These are phyloP conservation scores for Annulohypoxylon truncatum DNA, from an alignment of 2,329 filamentous ascomycete genomes.

Conservation along the genomic window DNA sequence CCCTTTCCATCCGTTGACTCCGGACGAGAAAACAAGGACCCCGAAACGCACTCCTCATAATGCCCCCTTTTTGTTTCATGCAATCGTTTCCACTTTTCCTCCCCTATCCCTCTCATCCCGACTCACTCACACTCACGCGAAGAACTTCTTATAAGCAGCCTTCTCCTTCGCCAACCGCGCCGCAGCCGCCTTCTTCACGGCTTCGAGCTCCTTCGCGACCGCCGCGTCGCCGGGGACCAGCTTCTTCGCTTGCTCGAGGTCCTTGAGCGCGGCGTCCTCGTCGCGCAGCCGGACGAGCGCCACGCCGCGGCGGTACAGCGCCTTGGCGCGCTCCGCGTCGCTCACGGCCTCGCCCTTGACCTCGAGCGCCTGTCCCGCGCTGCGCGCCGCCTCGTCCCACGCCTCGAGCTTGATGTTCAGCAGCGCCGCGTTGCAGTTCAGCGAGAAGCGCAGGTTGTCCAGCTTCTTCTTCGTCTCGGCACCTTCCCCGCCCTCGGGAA, in stretches of 20 bases:
- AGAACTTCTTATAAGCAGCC: conserved; percentile 93
- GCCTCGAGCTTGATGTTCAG: conserved; percentile 83
- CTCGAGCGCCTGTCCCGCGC: conserved; percentile 79
- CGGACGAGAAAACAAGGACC: no score
- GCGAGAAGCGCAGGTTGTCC: conserved; percentile 79
- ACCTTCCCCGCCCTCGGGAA: conserved; percentile 75
- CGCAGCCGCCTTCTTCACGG: conserved; percentile 80
- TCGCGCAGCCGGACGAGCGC: conserved; percentile 83
- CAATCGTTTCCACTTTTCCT: not conserved
- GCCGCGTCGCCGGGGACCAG: conserved; percentile 80
- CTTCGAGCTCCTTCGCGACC: conserved; percentile 77
- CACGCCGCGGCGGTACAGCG: conserved; percentile 82
- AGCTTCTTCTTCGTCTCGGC: conserved; percentile 74
- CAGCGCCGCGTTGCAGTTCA: conserved; percentile 90
- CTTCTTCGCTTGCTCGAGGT: conserved; percentile 79
- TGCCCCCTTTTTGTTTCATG: not conserved
- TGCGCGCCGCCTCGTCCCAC: conserved; percentile 76
- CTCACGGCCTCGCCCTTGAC: conserved; percentile 70
- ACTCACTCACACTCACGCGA: conserved; percentile 53
- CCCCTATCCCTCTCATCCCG: not conserved
- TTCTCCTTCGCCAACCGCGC: conserved; percentile 88
- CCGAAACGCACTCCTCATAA: not conserved
- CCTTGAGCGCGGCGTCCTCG: conserved; percentile 81
- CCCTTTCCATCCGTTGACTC: no score
- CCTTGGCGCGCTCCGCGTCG: conserved; percentile 88